Base-by-base conservation (phyloP, 2,329 filamentous ascomycete species). In the Pseudogymnoascus sp. region DNA sequence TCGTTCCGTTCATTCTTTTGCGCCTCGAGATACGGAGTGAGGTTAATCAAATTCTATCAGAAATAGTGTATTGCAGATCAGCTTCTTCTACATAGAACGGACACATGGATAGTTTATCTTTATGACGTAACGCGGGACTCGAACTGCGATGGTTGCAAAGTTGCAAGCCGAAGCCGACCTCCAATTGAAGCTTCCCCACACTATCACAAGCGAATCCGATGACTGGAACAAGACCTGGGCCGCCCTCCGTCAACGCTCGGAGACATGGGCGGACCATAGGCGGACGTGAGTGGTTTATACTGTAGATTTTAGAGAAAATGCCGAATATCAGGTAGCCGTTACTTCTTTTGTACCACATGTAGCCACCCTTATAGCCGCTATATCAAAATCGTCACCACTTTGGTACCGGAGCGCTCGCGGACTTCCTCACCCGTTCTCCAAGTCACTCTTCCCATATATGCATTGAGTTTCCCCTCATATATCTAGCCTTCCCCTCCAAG, bases 381-480 rank as follows among this genome's bases (percentile, higher is more conserved):
- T 56, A 35, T 56, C 50, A 56, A 56, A 56, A 56, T 56, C 50
- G 50, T 56, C 50, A 56, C 50, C 29, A 21, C 17, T 56, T 56
- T 56, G 50, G 50, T 56, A 56, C 50, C 50, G 29, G 50, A 33
- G n/a, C 50, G 29, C n/a, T 56, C 29, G 50, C 59, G 59, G 59
- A 60, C 59, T 60, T 60, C 19, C 38, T 60, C 59, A 38, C 59
- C 59, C 59, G 59, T 42, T 7, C 35, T 38, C 35, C 19, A 38
- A 60, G 59, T 56, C 50, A 56, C 50, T 56, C 50, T 26, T 9
- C 50, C 50, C 33, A 60, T 60, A 60, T 60, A 60, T 60, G 59
- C 59, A 60, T 60, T 26, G 59, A 40, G 38, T 60, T 40, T 60
- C 59, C 59, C 59, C 59, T 60, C 59, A 60, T 60, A 60, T 60